Conservation (phyloP, 1,284 basidiomycete genomes). For the Ceratobasidium sp. region DNA sequence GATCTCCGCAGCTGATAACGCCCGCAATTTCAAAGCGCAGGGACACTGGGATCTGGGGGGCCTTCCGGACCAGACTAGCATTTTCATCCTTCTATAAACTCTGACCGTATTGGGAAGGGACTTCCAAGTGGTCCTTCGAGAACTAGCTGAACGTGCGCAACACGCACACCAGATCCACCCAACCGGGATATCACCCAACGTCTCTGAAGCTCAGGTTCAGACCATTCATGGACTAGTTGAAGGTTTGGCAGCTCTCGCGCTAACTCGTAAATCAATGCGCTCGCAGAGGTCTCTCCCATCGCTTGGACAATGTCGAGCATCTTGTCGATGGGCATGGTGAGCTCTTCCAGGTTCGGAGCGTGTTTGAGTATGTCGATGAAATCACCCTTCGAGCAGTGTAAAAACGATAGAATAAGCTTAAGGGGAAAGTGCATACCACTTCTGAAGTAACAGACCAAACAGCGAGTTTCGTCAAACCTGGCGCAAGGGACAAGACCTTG, state of each 20-base stretch:
- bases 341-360: conserved; percentile 4
- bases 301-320: background rate
- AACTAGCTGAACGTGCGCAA: conserved; percentile 1
- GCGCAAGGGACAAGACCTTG: background rate
- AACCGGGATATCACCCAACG: background rate
- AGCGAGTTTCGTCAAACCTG: background rate
- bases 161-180: background rate
- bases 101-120: background rate
- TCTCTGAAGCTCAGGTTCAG: conserved; percentile 13
- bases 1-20: no score
- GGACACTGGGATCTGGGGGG: no score
- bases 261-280: background rate
- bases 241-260: background rate
- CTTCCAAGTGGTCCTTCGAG: background rate
- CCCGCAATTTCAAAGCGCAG: no score
- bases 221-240: conserved; percentile 5
- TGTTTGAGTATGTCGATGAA: background rate
- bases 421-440: background rate
- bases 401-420: no score
- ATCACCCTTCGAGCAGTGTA: no score
- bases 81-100: background rate
- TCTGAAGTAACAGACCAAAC: background rate
- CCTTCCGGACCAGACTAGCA: no score
- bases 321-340: background rate
- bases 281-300: background rate